Evolutionary conservation across 2,329 filamentous ascomycete species (phyloP).

Genomic region (Aspergillus sp.): DNA sequence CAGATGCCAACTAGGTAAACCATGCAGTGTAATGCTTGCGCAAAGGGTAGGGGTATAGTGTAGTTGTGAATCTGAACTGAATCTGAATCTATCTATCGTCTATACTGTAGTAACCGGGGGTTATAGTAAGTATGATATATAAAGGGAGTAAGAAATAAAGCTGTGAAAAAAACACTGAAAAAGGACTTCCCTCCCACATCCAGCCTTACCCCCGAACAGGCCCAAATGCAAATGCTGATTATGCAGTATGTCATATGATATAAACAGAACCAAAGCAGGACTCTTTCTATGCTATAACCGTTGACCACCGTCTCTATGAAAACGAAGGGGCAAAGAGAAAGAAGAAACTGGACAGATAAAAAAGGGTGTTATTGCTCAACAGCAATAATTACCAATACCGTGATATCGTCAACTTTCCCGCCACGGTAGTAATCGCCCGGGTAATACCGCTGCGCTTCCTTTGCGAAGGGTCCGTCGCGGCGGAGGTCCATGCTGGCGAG

Average conservation of each 20-base stretch:
- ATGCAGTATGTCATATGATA: background rate
- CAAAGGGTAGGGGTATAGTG: no score
- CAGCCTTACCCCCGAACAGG: background rate
- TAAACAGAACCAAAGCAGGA: background rate
- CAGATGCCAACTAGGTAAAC: background rate
- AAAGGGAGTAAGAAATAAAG: background rate
- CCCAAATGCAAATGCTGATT: background rate
- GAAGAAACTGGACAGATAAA: background rate
- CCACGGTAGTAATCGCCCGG: constrained; percentile 86
- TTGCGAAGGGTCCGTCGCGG: constrained; percentile 89
- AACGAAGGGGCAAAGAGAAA: background rate
- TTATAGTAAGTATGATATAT: background rate
- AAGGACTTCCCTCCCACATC: background rate
- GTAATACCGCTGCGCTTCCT: constrained; percentile 86
- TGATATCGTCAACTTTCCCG: constrained; percentile 96
- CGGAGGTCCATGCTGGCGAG: constrained; percentile 79
- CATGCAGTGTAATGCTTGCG: no score
- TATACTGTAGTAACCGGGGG: background rate
- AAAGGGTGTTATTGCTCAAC: constrained; percentile 57
- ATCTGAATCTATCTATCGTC: background rate
- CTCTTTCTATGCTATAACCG: background rate
- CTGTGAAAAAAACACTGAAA: background rate
- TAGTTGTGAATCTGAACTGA: background rate
- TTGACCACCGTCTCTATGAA: no score
- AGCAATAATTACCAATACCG: constrained; percentile 78